phyloP scores from a whole-genome alignment of 2,329 filamentous ascomycete genomes.

The Paracoccidioides brasiliensis region DNA sequence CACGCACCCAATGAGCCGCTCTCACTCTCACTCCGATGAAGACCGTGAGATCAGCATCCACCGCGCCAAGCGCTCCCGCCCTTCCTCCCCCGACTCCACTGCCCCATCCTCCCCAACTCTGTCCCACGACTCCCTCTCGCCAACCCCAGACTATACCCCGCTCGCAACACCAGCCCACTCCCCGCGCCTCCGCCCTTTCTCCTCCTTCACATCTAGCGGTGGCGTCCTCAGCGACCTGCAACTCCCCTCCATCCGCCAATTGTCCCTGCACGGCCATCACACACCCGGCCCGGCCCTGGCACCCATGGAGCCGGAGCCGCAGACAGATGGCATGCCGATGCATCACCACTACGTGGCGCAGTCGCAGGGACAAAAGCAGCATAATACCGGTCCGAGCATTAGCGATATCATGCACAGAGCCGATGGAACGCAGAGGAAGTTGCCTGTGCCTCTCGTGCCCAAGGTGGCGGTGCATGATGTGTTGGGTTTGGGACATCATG shows the following conservation, averaged over 20 bases:
- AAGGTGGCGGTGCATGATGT: slow-evolving; percentile 82
- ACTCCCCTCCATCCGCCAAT: slow-evolving; percentile 69
- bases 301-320: slow-evolving; percentile 59
- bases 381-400: slow-evolving; percentile 56
- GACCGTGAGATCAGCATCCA: slow-evolving; percentile 50
- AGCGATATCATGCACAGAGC: slow-evolving; percentile 85
- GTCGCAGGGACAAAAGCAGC: slow-evolving; percentile 24
- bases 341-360: slow-evolving; percentile 40
- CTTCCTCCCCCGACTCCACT: slow-evolving; percentile 88
- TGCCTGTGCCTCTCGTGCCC: slow-evolving; percentile 78
- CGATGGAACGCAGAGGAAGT: slow-evolving; percentile 76
- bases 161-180: slow-evolving; percentile 92
- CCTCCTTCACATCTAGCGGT: no score
- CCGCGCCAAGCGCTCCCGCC: slow-evolving; percentile 75
- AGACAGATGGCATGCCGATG: slow-evolving; percentile 41
- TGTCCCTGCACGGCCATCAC: slow-evolving; percentile 45
- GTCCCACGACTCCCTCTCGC: slow-evolving; percentile 88
- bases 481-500: slow-evolving; percentile 41
- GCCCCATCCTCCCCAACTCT: slow-evolving; percentile 93
- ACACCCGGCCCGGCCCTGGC: slow-evolving; percentile 46
- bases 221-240: slow-evolving; percentile 54
- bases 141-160: slow-evolving; percentile 96
- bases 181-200: slow-evolving; percentile 69
- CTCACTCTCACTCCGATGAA: slow-evolving; percentile 49
- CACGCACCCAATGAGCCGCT: slow-evolving; percentile 72